These are phyloP conservation scores for Paramecium biaurelia DNA, from an alignment of 73 alveolate species.

Conservation along the genomic window DNA sequence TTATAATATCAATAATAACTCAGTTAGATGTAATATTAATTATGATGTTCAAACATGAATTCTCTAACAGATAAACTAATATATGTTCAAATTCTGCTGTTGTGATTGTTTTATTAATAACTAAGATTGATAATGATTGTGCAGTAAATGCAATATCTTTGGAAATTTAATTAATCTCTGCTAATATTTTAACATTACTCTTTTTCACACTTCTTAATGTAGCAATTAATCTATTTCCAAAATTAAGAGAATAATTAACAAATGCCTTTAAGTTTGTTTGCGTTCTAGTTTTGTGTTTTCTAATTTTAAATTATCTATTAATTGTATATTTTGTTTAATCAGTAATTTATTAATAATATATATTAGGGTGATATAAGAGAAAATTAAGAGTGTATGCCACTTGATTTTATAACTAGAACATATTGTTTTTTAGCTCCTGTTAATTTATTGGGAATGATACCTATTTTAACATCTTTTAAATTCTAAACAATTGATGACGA, in stretches of 20 bases:
- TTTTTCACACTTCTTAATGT: not conserved
- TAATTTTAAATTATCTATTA: not conserved
- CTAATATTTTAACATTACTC: conserved; percentile 4
- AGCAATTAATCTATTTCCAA: conserved; percentile 4
- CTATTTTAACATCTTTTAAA: conserved; percentile 10
- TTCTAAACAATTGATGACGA: not conserved
- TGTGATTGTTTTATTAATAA: not conserved
- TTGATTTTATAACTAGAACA: conserved; percentile 19
- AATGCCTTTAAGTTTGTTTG: conserved; percentile 42
- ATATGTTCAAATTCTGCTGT: conserved; percentile 39
- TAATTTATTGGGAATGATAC: not conserved
- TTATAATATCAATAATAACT: not conserved
- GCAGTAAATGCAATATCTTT: conserved; percentile 27
- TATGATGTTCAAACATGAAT: conserved; percentile 48
- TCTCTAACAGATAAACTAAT: conserved; percentile 5
- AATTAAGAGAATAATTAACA: conserved; percentile 6
- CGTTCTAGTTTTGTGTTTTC: not conserved
- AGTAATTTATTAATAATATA: not conserved
- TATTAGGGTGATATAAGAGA: conserved; percentile 33
- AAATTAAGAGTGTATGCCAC: not conserved
- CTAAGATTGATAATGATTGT: not conserved
- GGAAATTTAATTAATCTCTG: not conserved
- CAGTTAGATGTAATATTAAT: conserved; percentile 16
- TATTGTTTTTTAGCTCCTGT: conserved; percentile 26
- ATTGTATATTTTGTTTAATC: conserved; percentile 35